Conservation (phyloP, 73 alveolate genomes). For the Tetrahymena thermophila region DNA sequence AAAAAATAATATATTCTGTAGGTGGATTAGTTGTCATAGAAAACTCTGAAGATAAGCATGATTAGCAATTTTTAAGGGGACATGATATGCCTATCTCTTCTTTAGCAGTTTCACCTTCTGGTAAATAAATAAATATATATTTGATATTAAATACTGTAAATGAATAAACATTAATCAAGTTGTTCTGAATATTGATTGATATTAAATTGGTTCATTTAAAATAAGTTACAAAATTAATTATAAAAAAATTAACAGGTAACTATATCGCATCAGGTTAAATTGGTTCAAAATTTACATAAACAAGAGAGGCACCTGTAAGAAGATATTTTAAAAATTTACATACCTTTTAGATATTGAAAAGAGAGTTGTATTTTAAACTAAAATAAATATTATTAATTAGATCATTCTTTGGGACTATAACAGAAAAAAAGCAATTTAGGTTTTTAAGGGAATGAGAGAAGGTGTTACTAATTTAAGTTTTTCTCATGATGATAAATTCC, state of each 20-base stretch:
- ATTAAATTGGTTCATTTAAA: not conserved
- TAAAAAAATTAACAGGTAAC: conserved; percentile 26
- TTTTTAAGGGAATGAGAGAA: conserved; percentile 67
- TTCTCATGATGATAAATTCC: conserved; percentile 66
- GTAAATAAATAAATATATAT: not conserved
- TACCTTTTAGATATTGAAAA: too few relatives aligned
- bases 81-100: conserved; percentile 73
- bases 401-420: conserved; percentile 63
- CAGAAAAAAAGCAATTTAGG: conserved; percentile 58
- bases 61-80: conserved; percentile 62
- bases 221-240: not conserved
- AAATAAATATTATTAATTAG: not conserved
- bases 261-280: conserved; percentile 67
- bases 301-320: conserved; percentile 76
- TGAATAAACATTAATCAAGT: not conserved
- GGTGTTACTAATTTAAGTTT: conserved; percentile 56
- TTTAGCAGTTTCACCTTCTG: conserved; percentile 31
- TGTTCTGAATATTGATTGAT: too few relatives aligned
- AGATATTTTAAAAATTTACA: not conserved
- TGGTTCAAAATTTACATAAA: conserved; percentile 59
- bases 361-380: not conserved
- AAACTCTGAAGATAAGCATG: conserved; percentile 60
- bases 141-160: not conserved
- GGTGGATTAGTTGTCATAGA: conserved; percentile 70
- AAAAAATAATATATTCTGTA: conserved; percentile 42